phyloP scores from a whole-genome alignment of 371 early-diverging fungal species.

The Mucor sp. region DNA sequence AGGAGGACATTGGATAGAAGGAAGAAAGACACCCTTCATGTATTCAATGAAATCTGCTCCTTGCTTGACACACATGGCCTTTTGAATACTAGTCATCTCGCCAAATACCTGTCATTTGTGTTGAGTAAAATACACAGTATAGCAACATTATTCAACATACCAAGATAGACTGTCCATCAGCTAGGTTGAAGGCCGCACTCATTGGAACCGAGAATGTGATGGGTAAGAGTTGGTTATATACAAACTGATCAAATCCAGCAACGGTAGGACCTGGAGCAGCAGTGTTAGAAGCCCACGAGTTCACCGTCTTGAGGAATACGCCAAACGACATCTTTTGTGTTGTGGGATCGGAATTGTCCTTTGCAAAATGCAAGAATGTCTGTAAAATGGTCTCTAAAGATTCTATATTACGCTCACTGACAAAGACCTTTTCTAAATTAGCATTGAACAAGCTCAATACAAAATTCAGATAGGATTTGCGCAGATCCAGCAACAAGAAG shows the following conservation, averaged over 20 bases:
- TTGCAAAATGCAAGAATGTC: slow-evolving; percentile 78
- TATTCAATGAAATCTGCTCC: slow-evolving; percentile 69
- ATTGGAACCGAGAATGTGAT: slow-evolving; percentile 84
- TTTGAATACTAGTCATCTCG: slow-evolving; percentile 81
- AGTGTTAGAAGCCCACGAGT: slow-evolving; percentile 73
- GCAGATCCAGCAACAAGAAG: slow-evolving; percentile 72
- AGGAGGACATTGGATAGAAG: slow-evolving; percentile 71
- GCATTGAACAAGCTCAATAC: slow-evolving; percentile 82
- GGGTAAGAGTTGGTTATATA: slow-evolving; percentile 78
- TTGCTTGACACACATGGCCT: slow-evolving; percentile 65
- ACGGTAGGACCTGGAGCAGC: slow-evolving; percentile 14
- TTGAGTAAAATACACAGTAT: background rate
- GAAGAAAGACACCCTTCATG: slow-evolving; percentile 64
- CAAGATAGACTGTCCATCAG: slow-evolving; percentile 81
- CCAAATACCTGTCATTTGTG: slow-evolving; percentile 59
- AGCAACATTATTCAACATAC: slow-evolving; percentile 30
- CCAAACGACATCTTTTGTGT: slow-evolving; percentile 86
- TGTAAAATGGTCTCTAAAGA: slow-evolving; percentile 76
- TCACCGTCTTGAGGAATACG: slow-evolving; percentile 77
- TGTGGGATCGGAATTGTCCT: slow-evolving; percentile 71
- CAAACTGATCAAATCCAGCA: slow-evolving; percentile 72
- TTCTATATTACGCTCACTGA: slow-evolving; percentile 74
- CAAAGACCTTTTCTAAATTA: slow-evolving; percentile 76
- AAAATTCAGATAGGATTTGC: slow-evolving; percentile 83
- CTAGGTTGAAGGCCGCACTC: slow-evolving; percentile 71